Base-by-base conservation (phyloP, 2,329 filamentous ascomycete genomes). In the Periconia digitata region DNA sequence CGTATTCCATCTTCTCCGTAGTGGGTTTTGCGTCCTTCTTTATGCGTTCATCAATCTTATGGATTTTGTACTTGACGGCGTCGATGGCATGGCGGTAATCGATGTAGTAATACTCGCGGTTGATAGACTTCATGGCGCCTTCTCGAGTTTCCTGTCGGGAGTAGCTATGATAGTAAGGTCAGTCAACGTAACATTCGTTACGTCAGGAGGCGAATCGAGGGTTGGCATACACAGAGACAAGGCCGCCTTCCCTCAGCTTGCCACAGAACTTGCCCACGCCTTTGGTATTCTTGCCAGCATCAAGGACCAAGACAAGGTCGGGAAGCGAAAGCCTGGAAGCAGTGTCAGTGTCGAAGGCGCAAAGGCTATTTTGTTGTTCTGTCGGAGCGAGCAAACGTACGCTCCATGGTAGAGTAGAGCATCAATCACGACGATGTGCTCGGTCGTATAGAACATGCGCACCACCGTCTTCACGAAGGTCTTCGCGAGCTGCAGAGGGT, bases 61-160 rank as follows among this genome's bases (percentile, higher is more conserved):
- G 92, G 43, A 96, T 85, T 54, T 90, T 87, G 82, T 89, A 99
- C 72, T 99, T 99, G 74, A 96, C 95, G 41, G 90, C 90, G 73
- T 99, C 94, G 64, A 99, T 90, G 29, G 92, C 90, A 49, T 90
- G 88, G 50, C 94, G 90, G 65, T 95, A 95, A 69, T 96, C 92
- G 69, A 99, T 92, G 73, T 90, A 99, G 76, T 95, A 99, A 79
- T 96, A 99, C 54, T 92, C 95, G 62, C 90, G 84, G 67, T 87
- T 91, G 58, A 88, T 86, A 5, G 90, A 87, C 44, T 91, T 86
- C 49, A 88, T 86, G 50, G 91, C 89, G 43, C 89, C 90, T 65
- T 92, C 88, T 57, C 86, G 85, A 46, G 88, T 76, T 69, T 96
- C 91, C 42, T 85, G 83, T 51, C 90, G 85, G 24, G 85, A 85